Percentiles rank a stretch among this genome's conserved stretches.
Conservation (phyloP, 2,329 filamentous ascomycete species). For the Lasiodiplodia sp. region DNA sequence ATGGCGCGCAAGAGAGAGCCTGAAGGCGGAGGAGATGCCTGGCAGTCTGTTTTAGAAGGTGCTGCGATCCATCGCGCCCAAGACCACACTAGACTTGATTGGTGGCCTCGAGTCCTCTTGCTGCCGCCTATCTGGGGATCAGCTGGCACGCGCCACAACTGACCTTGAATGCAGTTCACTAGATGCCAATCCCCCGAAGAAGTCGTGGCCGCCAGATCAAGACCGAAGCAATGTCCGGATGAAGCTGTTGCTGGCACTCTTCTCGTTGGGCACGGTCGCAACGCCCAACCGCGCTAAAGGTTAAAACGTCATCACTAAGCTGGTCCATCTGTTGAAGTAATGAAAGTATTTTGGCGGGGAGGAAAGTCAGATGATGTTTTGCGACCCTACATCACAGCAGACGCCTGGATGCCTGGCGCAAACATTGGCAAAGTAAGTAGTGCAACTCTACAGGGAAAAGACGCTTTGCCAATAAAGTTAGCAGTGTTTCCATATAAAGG, state of each 20-base stretch:
- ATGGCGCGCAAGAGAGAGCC: background rate
- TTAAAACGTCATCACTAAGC: background rate
- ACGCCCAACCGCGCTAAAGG: background rate
- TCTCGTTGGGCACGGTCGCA: background rate
- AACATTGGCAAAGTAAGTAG: too few relatives aligned
- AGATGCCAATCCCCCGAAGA: background rate
- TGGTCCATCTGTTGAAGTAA: background rate
- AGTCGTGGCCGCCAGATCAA: background rate
- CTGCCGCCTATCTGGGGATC: conserved; percentile 15
- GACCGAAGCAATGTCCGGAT: background rate
- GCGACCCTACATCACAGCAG: too few relatives aligned
- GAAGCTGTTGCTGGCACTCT: background rate
- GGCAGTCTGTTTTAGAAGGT: background rate
- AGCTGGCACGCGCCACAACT: conserved; percentile 9
- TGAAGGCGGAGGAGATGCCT: background rate
- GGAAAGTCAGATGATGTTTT: too few relatives aligned
- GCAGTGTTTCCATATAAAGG: too few relatives aligned
- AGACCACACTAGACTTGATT: conserved; percentile 13
- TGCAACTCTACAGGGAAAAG: too few relatives aligned
- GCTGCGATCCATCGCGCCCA: background rate
- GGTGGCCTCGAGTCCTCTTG: background rate
- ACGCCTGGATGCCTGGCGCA: too few relatives aligned
- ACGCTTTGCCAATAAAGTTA: too few relatives aligned
- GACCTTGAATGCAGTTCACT: background rate
- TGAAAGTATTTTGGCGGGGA: background rate